Base-by-base conservation (phyloP, 164 flowering plant genomes). In the Paratinospora sagittata region DNA sequence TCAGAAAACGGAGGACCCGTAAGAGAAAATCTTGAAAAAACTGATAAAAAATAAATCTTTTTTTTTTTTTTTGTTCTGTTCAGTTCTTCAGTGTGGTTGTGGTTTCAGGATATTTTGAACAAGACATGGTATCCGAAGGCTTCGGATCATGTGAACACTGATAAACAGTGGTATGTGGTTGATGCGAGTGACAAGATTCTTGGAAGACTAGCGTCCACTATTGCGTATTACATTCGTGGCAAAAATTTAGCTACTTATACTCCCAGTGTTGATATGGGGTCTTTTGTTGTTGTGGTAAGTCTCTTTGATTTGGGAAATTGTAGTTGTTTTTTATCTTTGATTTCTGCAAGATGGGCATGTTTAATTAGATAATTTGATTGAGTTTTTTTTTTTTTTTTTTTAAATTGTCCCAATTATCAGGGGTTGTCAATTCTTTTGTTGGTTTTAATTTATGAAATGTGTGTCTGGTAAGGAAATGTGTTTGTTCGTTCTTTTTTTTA, bases 221-320 rank as follows among this genome's bases (percentile, higher is more conserved):
- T 96, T 69, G 92, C 98, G 36, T 82, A 86, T 65, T 70, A 89
- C 73, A 93, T 96, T 60, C 90, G 98, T 45, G 99, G 99, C 55
- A 93, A 96, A 78, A 85, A 93, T 80, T 76, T 96, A 67, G 86
- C 91, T 1, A 88, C 99, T 13, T 96, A 80, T 76, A 96, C 97
- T 73, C 98, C 98, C 10, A 93, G 98, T 86, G 97, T 90, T 57
- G 97, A 96, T 84, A 93, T 93, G 98, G 99, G 99, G 57, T 89
- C 97, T 7, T 91, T 86, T 80, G 97, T 96, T 47, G 91, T 96
- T 71, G 98, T 96, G 96, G 99, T 93, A 89, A 76, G 92, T 80
- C 8, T 39, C 0, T 47, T 33, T 21, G 58, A 14, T 52, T 52
- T 52, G 16, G 16, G 58, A 21, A 19, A 52, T 6, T 52, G 58